Evolutionary conservation across 768 basidiomycete genomes (phyloP), one percentile per base, ranked within the genome.

Genomic region (Lactarius evosmus): DNA sequence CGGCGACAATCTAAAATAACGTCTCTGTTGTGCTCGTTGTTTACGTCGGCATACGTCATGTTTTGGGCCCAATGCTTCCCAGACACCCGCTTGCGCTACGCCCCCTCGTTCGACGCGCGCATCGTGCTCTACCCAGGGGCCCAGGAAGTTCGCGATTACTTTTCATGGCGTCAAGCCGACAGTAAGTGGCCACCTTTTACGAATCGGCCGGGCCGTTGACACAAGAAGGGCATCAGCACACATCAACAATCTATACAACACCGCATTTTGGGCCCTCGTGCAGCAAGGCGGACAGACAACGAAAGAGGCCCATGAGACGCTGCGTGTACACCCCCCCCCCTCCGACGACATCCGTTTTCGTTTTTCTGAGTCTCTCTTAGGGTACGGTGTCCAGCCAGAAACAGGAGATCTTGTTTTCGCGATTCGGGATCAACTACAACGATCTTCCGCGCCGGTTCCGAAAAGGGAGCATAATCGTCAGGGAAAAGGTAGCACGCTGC

Each of bases 171-270:
- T 63, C 97, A 98, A 74, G 91, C 89, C 0, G 96, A 98, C 72
- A 96, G 96, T 96, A 71, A 65, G 93, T 76, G 11, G 22, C 25
- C n/a, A 49, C 49, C 34, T 53, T 25, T 9, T 25, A 16, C 14
- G 4, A 54, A 32, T 11, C 25, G 53, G 11, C 38, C 40, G 12
- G 12, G 16, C 17, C 30, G 38, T 41, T 66, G 19, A 61, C 60
- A 19, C 60, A 19, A 7, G 11, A 56, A 56, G 66, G 61, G 62
- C 56, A 66, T 27, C 73, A 98, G 95, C 97, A 0, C 97, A 99
- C 72, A 89, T 98, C 72, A 99, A 99, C 72, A 99, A 99, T 73
- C 77, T 99, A 27, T 95, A 98, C 77, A 99, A 99, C 71, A 98
- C 97, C 0, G 79, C 78, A 0, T 99, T 98, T 72, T 98, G 96